A percentile compares a stretch with the other conserved stretches of the same genome.
Conservation (phyloP, 176 grass and related monocot species). For the Stipa capillata region DNA sequence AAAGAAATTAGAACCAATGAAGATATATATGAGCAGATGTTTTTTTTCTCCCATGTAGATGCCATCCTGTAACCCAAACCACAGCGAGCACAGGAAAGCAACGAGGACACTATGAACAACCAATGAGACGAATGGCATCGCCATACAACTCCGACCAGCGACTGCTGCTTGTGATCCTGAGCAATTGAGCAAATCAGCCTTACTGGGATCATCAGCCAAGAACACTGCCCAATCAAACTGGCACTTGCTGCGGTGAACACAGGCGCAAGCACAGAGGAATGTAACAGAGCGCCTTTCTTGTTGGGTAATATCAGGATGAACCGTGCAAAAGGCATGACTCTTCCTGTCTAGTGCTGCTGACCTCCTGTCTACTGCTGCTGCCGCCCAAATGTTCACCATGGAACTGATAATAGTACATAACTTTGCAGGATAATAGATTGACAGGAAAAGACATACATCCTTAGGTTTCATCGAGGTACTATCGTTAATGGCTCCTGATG, state of each 20-base stretch:
- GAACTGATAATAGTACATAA: conserved; percentile 46
- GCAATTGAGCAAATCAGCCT: conserved; percentile 17
- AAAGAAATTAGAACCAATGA: neutral
- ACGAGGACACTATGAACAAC: neutral
- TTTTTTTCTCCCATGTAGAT: neutral
- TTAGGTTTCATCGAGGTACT: conserved; percentile 42
- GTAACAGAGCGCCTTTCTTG: conserved; percentile 27
- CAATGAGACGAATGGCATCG: neutral
- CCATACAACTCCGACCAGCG: neutral
- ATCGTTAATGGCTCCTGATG: conserved; percentile 35
- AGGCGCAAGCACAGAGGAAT: neutral
- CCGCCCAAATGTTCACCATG: conserved; percentile 13
- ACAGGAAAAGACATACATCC: conserved; percentile 70
- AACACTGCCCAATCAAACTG: neutral
- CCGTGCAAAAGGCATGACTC: conserved; percentile 20
- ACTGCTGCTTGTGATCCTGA: conserved; percentile 7
- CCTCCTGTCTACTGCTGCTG: too few species aligned
- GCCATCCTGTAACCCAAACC: too few species aligned
- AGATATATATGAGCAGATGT: neutral
- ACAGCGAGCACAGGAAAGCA: conserved; percentile 27
- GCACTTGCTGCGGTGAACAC: neutral
- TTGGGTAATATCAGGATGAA: conserved; percentile 10
- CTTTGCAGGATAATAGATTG: conserved; percentile 41
- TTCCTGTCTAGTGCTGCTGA: neutral
- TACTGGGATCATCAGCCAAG: neutral